These are phyloP conservation scores for Nothopassalora personata DNA, from an alignment of 2,329 filamentous ascomycete species.

Conservation along the genomic window DNA sequence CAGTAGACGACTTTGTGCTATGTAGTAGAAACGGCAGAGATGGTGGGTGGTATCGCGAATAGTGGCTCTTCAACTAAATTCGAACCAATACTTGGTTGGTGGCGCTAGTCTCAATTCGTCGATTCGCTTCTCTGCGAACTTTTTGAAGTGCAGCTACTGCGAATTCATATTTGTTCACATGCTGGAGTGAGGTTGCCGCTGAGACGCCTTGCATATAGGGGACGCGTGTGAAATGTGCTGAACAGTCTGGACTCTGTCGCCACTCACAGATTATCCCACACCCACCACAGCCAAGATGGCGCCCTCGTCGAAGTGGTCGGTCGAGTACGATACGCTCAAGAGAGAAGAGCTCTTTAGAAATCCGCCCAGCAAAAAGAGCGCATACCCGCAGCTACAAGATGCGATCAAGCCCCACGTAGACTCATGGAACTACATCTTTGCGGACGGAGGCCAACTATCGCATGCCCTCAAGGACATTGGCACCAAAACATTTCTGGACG, in stretches of 20 bases:
- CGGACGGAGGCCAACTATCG: slow-evolving; percentile 64
- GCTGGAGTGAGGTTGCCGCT: neutral
- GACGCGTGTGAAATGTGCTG: neutral
- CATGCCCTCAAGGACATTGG: slow-evolving; percentile 84
- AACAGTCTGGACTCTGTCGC: neutral
- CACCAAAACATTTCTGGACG: slow-evolving; percentile 79
- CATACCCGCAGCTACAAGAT: slow-evolving; percentile 78
- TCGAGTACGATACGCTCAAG: slow-evolving; percentile 77
- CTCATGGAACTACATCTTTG: slow-evolving; percentile 89
- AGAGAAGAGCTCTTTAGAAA: slow-evolving; percentile 85
- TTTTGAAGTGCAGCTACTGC: neutral
- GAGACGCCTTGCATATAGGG: neutral
- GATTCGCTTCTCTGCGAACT: neutral
- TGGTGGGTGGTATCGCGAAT: neutral
- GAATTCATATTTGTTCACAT: neutral
- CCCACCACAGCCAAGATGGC: slow-evolving; percentile 23
- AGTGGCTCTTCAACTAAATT: neutral
- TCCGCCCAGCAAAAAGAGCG: slow-evolving; percentile 78
- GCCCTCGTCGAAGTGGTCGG: slow-evolving; percentile 64
- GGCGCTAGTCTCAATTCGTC: neutral
- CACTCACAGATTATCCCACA: neutral
- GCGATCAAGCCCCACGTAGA: slow-evolving; percentile 91
- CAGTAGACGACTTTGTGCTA: neutral
- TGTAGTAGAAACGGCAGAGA: no score
- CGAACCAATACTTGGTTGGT: no score